A percentile compares a stretch with the other conserved stretches of the same genome.
phyloP scores from a whole-genome alignment of 148 eudicot species.

The Diospyros kaki region DNA sequence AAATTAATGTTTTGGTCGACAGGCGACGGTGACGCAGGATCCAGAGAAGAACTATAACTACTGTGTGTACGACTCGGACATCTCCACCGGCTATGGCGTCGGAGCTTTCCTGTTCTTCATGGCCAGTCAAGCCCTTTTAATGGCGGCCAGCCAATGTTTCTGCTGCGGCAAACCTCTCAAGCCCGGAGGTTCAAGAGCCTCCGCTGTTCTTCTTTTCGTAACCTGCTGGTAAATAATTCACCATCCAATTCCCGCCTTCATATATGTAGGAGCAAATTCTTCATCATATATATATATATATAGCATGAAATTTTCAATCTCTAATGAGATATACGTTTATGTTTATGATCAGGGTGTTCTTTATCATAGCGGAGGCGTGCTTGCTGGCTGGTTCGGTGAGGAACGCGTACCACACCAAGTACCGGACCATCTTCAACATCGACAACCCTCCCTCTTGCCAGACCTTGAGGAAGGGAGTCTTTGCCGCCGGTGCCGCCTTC shows the following conservation, averaged over 20 bases:
- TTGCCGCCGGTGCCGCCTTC: slow-evolving; percentile 91
- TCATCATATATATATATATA: no score
- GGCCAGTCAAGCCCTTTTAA: slow-evolving; percentile 58
- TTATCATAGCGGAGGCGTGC: slow-evolving; percentile 28
- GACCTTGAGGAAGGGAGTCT: slow-evolving; percentile 85
- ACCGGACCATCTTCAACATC: slow-evolving; percentile 29
- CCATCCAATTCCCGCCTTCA: background rate
- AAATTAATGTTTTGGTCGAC: slow-evolving; percentile 9
- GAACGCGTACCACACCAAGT: slow-evolving; percentile 49
- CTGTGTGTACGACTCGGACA: slow-evolving; percentile 74
- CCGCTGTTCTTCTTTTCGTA: slow-evolving; percentile 73
- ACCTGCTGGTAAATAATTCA: slow-evolving; percentile 59
- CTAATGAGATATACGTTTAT: no score
- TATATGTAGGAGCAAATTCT: no score
- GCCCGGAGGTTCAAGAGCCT: slow-evolving; percentile 76
- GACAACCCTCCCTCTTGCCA: slow-evolving; percentile 59
- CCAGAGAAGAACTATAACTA: slow-evolving; percentile 37
- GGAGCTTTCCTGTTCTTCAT: slow-evolving; percentile 79
- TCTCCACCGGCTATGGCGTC: slow-evolving; percentile 76
- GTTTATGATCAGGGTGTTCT: slow-evolving; percentile 8
- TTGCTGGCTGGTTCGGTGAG: background rate
- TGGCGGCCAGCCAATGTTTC: slow-evolving; percentile 76
- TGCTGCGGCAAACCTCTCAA: slow-evolving; percentile 77
- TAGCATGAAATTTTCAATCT: no score
- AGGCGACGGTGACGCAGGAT: slow-evolving; percentile 50